Conservation (phyloP, 2,329 filamentous ascomycete genomes). For the Didymella exigua region DNA sequence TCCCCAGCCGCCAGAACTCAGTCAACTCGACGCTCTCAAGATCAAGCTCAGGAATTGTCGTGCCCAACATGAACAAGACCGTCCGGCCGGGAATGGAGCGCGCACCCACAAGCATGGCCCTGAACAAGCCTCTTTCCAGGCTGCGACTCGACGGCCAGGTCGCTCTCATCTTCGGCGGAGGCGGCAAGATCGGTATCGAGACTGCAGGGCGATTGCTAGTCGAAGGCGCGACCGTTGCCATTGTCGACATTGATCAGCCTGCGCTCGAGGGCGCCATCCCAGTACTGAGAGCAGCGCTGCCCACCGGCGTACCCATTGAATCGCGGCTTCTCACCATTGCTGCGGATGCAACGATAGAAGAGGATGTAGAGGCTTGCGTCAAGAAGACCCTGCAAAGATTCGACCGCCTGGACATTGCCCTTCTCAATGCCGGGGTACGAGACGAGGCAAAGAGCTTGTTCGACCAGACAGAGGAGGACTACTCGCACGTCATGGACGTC, state of each 20-base stretch:
- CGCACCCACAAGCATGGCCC: conserved; percentile 35
- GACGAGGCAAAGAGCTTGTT: conserved; percentile 40
- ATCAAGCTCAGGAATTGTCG: conserved; percentile 26
- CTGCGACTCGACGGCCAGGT: conserved; percentile 41
- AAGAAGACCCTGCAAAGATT: conserved; percentile 53
- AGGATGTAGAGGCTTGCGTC: conserved; percentile 86
- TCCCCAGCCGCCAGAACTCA: conserved; percentile 14
- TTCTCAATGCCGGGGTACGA: conserved; percentile 37
- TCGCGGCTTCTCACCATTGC: conserved; percentile 40
- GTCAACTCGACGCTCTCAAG: conserved; percentile 16
- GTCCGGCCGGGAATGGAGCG: conserved; percentile 33
- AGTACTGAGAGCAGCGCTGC: conserved; percentile 31
- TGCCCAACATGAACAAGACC: conserved; percentile 32
- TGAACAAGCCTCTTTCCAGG: conserved; percentile 35
- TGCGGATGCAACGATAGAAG: conserved; percentile 44
- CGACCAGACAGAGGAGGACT: conserved; percentile 46
- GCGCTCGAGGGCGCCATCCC: conserved; percentile 36
- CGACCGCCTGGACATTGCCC: conserved; percentile 34
- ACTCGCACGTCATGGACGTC: conserved; percentile 45
- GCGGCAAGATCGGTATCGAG: conserved; percentile 43
- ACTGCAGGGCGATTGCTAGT: conserved; percentile 44
- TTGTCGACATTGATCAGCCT: conserved; percentile 43
- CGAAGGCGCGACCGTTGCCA: conserved; percentile 47
- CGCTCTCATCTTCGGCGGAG: conserved; percentile 43
- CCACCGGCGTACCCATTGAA: conserved; percentile 33